Evolutionary conservation across 495 filamentous ascomycete genomes (phyloP).

Genomic region (Xylaria cubensis): DNA sequence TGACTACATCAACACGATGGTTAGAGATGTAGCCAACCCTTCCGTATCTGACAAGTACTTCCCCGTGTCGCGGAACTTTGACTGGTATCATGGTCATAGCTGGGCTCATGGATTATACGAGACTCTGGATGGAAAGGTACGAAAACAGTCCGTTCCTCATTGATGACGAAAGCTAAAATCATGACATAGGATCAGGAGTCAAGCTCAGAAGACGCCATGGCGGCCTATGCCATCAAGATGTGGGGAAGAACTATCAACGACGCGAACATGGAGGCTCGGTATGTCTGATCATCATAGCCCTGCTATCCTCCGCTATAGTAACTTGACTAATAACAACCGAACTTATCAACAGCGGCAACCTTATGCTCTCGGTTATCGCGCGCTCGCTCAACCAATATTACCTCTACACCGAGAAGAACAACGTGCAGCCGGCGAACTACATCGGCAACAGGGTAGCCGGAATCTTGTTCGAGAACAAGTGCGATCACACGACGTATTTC

Average conservation of each 20-base stretch:
- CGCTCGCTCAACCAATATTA: conserved; percentile 81
- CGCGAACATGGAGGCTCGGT: conserved; percentile 79
- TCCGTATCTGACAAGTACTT: conserved; percentile 73
- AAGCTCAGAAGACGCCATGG: conserved; percentile 88
- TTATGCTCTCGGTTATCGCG: conserved; percentile 79
- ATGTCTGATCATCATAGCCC: not conserved
- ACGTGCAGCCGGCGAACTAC: conserved; percentile 77
- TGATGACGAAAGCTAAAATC: conserved; percentile 20
- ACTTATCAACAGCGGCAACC: conserved; percentile 62
- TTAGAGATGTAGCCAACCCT: conserved; percentile 82
- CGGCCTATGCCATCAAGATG: conserved; percentile 90
- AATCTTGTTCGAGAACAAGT: conserved; percentile 96
- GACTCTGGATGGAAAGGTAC: conserved; percentile 79
- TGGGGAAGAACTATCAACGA: conserved; percentile 84
- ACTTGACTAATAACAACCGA: not conserved
- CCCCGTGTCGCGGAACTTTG: conserved; percentile 85
- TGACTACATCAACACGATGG: conserved; percentile 80
- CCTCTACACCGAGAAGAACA: conserved; percentile 72
- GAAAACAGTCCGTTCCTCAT: not conserved
- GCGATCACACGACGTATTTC: conserved; percentile 95
- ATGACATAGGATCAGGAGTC: conserved; percentile 75
- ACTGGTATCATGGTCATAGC: conserved; percentile 95
- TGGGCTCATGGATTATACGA: conserved; percentile 97
- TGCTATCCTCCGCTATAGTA: not conserved
- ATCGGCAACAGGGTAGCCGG: conserved; percentile 86